Conservation (phyloP, 2,329 filamentous ascomycete genomes). For the Ceratocystis huliohia region DNA sequence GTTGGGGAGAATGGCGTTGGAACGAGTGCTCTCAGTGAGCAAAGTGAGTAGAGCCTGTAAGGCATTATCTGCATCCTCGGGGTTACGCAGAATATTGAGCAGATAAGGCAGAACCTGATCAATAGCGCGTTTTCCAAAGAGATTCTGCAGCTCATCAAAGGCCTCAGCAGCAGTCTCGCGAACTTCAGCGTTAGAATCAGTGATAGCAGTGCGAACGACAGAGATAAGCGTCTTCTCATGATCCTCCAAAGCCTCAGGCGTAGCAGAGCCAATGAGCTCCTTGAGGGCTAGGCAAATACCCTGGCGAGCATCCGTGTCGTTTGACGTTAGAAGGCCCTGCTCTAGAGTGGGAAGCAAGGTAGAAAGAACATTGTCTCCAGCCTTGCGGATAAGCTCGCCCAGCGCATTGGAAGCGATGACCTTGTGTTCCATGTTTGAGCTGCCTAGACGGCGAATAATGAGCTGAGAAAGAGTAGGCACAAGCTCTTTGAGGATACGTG, state of each 20-base stretch:
- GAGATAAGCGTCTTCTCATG: slow-evolving; percentile 92
- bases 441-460: slow-evolving; percentile 84
- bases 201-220: slow-evolving; percentile 82
- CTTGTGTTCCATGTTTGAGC: slow-evolving; percentile 96
- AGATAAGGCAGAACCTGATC: slow-evolving; percentile 91
- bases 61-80: slow-evolving; percentile 81
- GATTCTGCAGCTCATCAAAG: slow-evolving; percentile 87
- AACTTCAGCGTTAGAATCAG: slow-evolving; percentile 79
- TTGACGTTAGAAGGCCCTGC: slow-evolving; percentile 75
- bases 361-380: slow-evolving; percentile 82
- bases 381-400: slow-evolving; percentile 91
- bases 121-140: slow-evolving; percentile 84
- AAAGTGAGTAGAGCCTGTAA: slow-evolving; percentile 84
- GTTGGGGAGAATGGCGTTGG: slow-evolving; percentile 92
- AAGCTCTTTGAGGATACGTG: slow-evolving; percentile 84
- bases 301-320: slow-evolving; percentile 84
- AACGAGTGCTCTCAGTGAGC: slow-evolving; percentile 82
- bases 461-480: slow-evolving; percentile 90
- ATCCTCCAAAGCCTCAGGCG: slow-evolving; percentile 77
- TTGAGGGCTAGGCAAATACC: slow-evolving; percentile 94
- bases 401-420: slow-evolving; percentile 95
- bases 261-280: slow-evolving; percentile 82
- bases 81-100: slow-evolving; percentile 73
- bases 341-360: slow-evolving; percentile 83
- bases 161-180: slow-evolving; percentile 92